Conservation (phyloP, 257 asterid species). For the Przewalskia tangutica region DNA sequence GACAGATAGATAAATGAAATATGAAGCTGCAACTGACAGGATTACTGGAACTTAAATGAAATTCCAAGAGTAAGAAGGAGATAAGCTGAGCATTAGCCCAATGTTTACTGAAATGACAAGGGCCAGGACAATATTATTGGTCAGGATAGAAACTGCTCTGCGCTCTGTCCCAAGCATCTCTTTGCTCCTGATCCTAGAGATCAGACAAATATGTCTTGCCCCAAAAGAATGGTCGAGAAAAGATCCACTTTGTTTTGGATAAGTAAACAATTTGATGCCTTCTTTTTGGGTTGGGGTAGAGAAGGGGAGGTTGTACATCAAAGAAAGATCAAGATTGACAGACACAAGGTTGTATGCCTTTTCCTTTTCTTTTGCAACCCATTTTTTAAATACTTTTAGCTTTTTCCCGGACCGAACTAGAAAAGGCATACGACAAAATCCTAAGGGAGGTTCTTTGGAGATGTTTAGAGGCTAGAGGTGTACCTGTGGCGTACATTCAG, state of each 20-base stretch:
- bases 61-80: neutral
- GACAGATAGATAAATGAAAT: neutral
- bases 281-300: neutral
- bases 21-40: neutral
- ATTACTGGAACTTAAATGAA: neutral
- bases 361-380: neutral
- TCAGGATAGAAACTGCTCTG: neutral
- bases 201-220: neutral
- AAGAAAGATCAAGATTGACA: neutral
- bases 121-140: neutral
- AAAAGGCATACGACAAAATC: too few species aligned
- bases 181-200: neutral
- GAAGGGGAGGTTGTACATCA: neutral
- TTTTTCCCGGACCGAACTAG: neutral
- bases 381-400: neutral
- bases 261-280: neutral
- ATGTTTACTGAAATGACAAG: neutral
- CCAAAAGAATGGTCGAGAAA: neutral
- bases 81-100: neutral
- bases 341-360: neutral
- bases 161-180: neutral
- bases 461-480: too few species aligned
- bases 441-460: too few species aligned
- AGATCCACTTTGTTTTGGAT: neutral
- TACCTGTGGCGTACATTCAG: too few species aligned